phyloP scores from a whole-genome alignment of 1,139 yeast species.

The Yamadazyma triangularis region DNA sequence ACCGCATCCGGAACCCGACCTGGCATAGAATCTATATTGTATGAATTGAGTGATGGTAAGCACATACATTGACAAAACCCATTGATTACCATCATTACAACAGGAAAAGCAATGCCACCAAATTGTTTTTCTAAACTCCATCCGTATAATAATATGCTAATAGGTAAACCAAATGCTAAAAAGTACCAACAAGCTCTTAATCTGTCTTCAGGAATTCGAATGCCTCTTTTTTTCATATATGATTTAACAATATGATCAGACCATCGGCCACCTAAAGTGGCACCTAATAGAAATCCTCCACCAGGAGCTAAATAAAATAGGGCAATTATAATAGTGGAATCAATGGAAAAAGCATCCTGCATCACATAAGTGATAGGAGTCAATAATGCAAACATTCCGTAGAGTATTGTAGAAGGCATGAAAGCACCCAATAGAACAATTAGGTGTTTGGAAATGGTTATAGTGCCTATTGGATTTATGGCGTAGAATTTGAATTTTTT shows the following conservation, averaged over 20 bases:
- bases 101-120: conserved; percentile 54
- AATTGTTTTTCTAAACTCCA: conserved; percentile 45
- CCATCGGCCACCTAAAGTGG: conserved; percentile 46
- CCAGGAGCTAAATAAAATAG: conserved; percentile 54
- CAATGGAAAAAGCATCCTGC: conserved; percentile 47
- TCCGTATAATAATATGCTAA: conserved; percentile 43
- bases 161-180: conserved; percentile 37
- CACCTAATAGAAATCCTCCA: conserved; percentile 43
- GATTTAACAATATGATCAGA: conserved; percentile 43
- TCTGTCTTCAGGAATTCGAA: conserved; percentile 49
- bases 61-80: conserved; percentile 48
- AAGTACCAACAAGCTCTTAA: conserved; percentile 34
- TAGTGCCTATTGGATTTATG: conserved; percentile 41
- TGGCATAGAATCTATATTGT: conserved; percentile 55
- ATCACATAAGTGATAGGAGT: conserved; percentile 53
- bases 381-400: conserved; percentile 46
- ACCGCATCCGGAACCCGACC: conserved; percentile 49
- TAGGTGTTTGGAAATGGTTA: conserved; percentile 37
- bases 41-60: conserved; percentile 49
- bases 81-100: conserved; percentile 40
- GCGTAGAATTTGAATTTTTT: conserved; percentile 18
- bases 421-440: conserved; percentile 40
- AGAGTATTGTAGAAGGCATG: conserved; percentile 34
- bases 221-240: conserved; percentile 38
- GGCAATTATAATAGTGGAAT: conserved; percentile 43